These are phyloP conservation scores for Wickerhamomyces strasburgensis DNA, from an alignment of 805 yeast species.

Conservation along the genomic window DNA sequence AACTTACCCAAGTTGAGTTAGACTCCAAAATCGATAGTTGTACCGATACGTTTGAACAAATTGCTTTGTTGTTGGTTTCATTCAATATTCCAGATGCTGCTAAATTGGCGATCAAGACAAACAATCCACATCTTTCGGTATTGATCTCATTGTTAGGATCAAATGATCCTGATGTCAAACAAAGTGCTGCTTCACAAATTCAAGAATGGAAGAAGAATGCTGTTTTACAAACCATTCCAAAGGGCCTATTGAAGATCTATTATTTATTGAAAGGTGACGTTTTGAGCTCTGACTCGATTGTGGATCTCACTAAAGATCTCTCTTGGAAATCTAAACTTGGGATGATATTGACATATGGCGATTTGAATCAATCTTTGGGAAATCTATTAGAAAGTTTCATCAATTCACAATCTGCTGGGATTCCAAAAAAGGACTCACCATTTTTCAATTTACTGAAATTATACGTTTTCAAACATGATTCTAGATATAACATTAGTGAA, in stretches of 20 bases:
- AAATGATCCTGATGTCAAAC: constrained; percentile 52
- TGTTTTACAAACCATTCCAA: constrained; percentile 43
- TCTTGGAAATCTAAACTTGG: constrained; percentile 66
- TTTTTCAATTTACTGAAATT: constrained; percentile 27
- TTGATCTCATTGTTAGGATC: constrained; percentile 68
- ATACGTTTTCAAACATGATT: constrained; percentile 22
- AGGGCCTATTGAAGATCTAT: constrained; percentile 51
- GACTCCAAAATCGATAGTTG: constrained; percentile 32
- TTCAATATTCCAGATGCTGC: constrained; percentile 63
- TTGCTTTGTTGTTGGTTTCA: constrained; percentile 45
- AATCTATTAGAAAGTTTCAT: constrained; percentile 29
- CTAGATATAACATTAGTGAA: constrained; percentile 12
- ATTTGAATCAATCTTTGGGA: constrained; percentile 32
- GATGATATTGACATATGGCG: constrained; percentile 59
- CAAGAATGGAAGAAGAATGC: constrained; percentile 54
- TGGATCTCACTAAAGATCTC: constrained; percentile 38
- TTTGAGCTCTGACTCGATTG: constrained; percentile 25
- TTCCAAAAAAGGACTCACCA: constrained; percentile 15
- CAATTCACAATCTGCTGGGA: constrained; percentile 10
- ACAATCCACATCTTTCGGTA: constrained; percentile 66
- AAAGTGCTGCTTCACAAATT: constrained; percentile 57
- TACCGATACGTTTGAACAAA: constrained; percentile 42
- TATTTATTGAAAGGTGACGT: constrained; percentile 56
- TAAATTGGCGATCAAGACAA: constrained; percentile 50
- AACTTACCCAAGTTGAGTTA: constrained; percentile 29